Conservation (phyloP, 495 filamentous ascomycete species). For the Jackrogersella minutella region DNA sequence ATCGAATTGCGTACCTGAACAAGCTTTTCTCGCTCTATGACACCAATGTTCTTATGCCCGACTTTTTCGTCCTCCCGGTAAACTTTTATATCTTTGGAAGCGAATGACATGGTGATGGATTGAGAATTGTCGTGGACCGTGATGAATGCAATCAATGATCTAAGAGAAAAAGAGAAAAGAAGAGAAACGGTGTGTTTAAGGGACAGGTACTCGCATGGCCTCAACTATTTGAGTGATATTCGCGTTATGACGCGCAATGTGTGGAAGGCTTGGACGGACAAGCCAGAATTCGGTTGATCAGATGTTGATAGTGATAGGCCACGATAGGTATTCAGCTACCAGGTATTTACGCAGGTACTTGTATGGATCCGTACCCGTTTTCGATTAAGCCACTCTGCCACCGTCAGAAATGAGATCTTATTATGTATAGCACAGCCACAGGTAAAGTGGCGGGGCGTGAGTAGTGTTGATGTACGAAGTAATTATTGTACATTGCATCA, state of each 20-base stretch:
- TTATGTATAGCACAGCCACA: too few relatives aligned
- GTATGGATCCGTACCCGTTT: neutral
- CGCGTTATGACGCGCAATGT: conserved; percentile 30
- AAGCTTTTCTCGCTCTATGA: conserved; percentile 73
- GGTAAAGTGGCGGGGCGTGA: too few relatives aligned
- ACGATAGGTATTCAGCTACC: conserved; percentile 20
- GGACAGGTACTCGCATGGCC: conserved; percentile 25
- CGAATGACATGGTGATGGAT: conserved; percentile 59
- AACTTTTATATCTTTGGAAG: conserved; percentile 60
- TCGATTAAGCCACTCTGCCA: neutral
- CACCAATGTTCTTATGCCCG: conserved; percentile 65
- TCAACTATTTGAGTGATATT: neutral
- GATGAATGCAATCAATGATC: too few relatives aligned
- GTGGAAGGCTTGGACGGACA: conserved; percentile 18
- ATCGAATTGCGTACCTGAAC: conserved; percentile 56
- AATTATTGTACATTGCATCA: too few relatives aligned
- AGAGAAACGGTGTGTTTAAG: conserved; percentile 12
- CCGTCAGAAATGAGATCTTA: too few relatives aligned
- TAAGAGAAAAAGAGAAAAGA: neutral
- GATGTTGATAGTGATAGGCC: conserved; percentile 24
- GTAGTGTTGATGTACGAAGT: too few relatives aligned
- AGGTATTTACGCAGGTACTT: too few relatives aligned
- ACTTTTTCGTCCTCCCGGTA: conserved; percentile 70
- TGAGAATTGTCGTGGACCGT: conserved; percentile 1
- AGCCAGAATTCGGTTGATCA: conserved; percentile 16